A percentile compares a stretch with the other conserved stretches of the same genome.
Conservation (phyloP, 331 rosid genomes). For the Stylosanthes scabra region DNA sequence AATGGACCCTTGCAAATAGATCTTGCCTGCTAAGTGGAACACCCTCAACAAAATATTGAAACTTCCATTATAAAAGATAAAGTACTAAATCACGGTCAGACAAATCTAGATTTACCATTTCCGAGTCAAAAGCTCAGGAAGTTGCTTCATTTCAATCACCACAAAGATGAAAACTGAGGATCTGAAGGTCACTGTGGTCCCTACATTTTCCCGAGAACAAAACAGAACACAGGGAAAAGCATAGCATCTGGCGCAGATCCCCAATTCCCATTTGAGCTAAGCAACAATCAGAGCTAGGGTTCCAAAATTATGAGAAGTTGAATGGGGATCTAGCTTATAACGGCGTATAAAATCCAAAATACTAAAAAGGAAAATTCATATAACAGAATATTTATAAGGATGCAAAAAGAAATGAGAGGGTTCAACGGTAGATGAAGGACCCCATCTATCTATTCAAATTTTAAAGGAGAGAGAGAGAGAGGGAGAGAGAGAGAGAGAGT, state of each 20-base stretch:
- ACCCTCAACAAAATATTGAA: slow-evolving; percentile 18
- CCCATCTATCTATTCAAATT: slow-evolving; percentile 79
- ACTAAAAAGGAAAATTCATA: background rate
- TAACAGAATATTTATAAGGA: slow-evolving; percentile 44
- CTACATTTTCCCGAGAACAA: slow-evolving; percentile 45
- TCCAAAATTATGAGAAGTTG: slow-evolving; percentile 31
- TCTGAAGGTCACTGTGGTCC: slow-evolving; percentile 31
- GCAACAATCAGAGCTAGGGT: slow-evolving; percentile 11
- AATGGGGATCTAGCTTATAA: slow-evolving; percentile 51
- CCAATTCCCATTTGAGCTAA: slow-evolving; percentile 26
- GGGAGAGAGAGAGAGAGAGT: slow-evolving; percentile 28
- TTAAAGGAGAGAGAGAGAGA: slow-evolving; percentile 41
- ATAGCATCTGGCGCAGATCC: slow-evolving; percentile 46
- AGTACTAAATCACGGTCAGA: slow-evolving; percentile 27
- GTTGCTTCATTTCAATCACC: slow-evolving; percentile 43
- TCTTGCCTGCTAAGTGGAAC: slow-evolving; percentile 10
- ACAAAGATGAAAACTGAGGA: slow-evolving; percentile 44
- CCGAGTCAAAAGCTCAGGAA: slow-evolving; percentile 27
- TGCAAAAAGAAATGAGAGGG: slow-evolving; percentile 50
- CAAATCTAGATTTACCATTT: slow-evolving; percentile 32
- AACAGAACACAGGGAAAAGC: slow-evolving; percentile 21
- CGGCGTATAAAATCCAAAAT: slow-evolving; percentile 32
- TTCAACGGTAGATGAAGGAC: slow-evolving; percentile 62
- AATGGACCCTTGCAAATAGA: slow-evolving; percentile 5
- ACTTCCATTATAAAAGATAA: slow-evolving; percentile 8